Percentiles rank a stretch among this genome's conserved stretches.
phyloP scores from a whole-genome alignment of 208 protist genomes.

The Trypanosoma melophagium region DNA sequence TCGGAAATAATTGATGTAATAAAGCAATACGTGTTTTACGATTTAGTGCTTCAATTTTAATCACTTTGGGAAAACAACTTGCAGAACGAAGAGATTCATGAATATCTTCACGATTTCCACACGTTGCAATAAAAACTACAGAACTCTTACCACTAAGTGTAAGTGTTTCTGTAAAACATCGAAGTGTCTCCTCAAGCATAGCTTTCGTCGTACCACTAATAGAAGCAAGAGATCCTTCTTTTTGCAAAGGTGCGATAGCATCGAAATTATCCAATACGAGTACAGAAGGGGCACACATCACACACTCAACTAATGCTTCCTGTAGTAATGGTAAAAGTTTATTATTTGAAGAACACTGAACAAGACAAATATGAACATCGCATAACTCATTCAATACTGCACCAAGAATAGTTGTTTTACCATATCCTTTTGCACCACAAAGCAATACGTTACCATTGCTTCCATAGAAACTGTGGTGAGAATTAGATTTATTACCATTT shows the following conservation, averaged over 20 bases:
- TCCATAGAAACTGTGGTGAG: constrained; percentile 14
- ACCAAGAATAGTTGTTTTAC: constrained; percentile 70
- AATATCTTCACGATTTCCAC: constrained; percentile 61
- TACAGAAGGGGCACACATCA: constrained; percentile 75
- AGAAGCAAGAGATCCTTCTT: constrained; percentile 58
- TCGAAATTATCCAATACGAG: constrained; percentile 89
- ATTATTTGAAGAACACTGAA: constrained; percentile 60
- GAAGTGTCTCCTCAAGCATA: constrained; percentile 58
- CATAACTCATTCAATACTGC: constrained; percentile 44
- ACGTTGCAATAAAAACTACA: constrained; percentile 76
- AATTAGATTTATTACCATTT: constrained; percentile 20
- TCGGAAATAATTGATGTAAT: constrained; percentile 58
- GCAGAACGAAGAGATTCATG: constrained; percentile 64
- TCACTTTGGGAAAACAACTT: constrained; percentile 57
- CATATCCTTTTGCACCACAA: constrained; percentile 81
- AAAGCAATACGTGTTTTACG: constrained; percentile 47
- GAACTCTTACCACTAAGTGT: constrained; percentile 26
- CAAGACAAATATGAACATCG: constrained; percentile 50
- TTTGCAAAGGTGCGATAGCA: constrained; percentile 70
- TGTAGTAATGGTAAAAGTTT: constrained; percentile 46
- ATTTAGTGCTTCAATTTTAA: constrained; percentile 65
- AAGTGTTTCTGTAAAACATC: constrained; percentile 40
- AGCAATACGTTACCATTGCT: constrained; percentile 69
- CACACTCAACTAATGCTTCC: constrained; percentile 55
- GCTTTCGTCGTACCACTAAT: constrained; percentile 63